Evolutionary conservation across 2,329 filamentous ascomycete species (phyloP).

Genomic region (Rosellinia necatrix): DNA sequence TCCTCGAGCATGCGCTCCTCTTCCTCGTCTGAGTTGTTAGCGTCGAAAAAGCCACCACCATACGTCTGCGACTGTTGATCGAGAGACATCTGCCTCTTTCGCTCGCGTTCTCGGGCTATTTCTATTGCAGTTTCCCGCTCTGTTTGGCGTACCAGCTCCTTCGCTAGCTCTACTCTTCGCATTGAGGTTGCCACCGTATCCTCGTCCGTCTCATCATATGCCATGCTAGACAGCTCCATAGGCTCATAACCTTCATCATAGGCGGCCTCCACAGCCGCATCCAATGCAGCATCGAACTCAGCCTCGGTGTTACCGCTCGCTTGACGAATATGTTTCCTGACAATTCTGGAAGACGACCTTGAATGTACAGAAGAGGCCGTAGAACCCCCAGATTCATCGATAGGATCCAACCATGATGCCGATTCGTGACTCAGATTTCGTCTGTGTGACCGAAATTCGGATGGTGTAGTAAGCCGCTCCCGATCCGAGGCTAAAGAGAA

Average conservation of each 20-base stretch:
- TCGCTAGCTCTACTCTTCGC: slow-evolving; percentile 73
- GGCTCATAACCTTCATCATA: slow-evolving; percentile 92
- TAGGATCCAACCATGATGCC: slow-evolving; percentile 92
- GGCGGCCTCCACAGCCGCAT: slow-evolving; percentile 93
- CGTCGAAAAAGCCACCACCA: slow-evolving; percentile 65
- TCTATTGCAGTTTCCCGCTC: slow-evolving; percentile 71
- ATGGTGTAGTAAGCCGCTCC: slow-evolving; percentile 34
- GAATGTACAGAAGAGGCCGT: slow-evolving; percentile 81
- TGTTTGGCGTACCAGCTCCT: slow-evolving; percentile 74
- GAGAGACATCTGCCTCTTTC: slow-evolving; percentile 49
- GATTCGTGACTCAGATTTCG: slow-evolving; percentile 75
- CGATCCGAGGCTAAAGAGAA: slow-evolving; percentile 40
- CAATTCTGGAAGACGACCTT: slow-evolving; percentile 71
- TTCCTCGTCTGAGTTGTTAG: slow-evolving; percentile 70
- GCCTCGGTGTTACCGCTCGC: slow-evolving; percentile 77
- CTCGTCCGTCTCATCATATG: slow-evolving; percentile 45
- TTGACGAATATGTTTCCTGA: slow-evolving; percentile 71
- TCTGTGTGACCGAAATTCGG: slow-evolving; percentile 46
- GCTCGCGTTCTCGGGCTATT: slow-evolving; percentile 64
- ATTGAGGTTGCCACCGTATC: slow-evolving; percentile 60
- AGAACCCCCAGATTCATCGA: slow-evolving; percentile 86
- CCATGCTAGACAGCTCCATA: slow-evolving; percentile 54
- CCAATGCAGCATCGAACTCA: slow-evolving; percentile 91
- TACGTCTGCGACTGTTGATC: slow-evolving; percentile 52
- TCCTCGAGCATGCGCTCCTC: slow-evolving; percentile 84